These are phyloP conservation scores for Crassisporium funariophilum DNA, from an alignment of 768 basidiomycete genomes.

Conservation along the genomic window DNA sequence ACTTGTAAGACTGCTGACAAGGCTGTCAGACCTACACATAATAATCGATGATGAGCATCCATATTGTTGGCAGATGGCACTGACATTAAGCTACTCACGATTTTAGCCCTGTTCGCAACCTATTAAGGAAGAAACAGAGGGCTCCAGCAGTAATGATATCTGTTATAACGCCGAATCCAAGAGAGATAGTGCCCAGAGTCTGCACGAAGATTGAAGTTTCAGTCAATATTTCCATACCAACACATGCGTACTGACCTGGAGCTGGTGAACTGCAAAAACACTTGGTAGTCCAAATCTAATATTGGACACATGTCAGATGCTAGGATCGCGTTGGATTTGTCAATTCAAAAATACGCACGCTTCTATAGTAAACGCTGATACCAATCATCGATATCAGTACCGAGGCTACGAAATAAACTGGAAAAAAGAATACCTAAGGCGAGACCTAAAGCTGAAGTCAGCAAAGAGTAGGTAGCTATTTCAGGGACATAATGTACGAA, in stretches of 20 bases:
- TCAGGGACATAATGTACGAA: no score
- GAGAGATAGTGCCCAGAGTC: conserved; percentile 52
- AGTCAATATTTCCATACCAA: not conserved
- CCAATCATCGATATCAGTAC: not conserved
- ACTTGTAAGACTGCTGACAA: conserved; percentile 55
- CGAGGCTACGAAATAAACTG: no score
- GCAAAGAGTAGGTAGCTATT: no score
- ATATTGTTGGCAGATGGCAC: not conserved
- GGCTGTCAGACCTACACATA: conserved; percentile 52
- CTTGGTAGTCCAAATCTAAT: conserved; percentile 43
- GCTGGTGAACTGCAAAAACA: conserved; percentile 40
- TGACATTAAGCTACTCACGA: conserved; percentile 31
- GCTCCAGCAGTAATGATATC: conserved; percentile 61
- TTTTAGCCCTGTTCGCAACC: conserved; percentile 54
- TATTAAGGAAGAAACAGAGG: conserved; percentile 61
- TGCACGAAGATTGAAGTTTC: conserved; percentile 19
- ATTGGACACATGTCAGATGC: not conserved
- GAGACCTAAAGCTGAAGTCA: conserved; percentile 28
- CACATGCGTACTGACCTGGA: conserved; percentile 43
- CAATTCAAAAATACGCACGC: conserved; percentile 34
- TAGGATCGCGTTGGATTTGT: conserved; percentile 2
- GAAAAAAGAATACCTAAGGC: conserved; percentile 38
- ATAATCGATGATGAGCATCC: not conserved
- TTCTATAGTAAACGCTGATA: conserved; percentile 47
- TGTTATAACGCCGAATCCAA: conserved; percentile 55